phyloP scores from a whole-genome alignment of 106 monocot species.

The Platanthera zijinensis region DNA sequence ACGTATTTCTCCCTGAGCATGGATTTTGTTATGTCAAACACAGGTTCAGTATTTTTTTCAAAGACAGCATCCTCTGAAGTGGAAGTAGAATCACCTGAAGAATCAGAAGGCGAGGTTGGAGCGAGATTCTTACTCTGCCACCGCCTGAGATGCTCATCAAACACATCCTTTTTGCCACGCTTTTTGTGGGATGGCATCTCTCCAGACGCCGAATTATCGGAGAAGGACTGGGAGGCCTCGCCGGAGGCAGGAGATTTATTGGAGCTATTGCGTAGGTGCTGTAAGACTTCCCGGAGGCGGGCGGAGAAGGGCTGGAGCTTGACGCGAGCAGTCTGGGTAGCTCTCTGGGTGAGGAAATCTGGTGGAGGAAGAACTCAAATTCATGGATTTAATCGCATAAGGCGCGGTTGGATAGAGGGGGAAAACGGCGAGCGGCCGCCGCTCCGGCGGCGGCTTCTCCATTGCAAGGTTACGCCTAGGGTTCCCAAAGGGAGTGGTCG shows the following conservation, averaged over 20 bases:
- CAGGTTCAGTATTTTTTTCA: slow-evolving; percentile 36
- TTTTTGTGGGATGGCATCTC: slow-evolving; percentile 7
- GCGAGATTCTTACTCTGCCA: background rate
- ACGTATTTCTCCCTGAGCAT: slow-evolving; percentile 50
- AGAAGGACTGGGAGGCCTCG: background rate
- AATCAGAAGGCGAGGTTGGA: background rate
- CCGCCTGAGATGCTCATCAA: slow-evolving; percentile 23
- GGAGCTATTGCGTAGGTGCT: slow-evolving; percentile 8
- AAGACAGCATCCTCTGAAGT: slow-evolving; percentile 38
- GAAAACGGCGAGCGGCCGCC: slow-evolving; percentile 21
- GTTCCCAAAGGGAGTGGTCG: too few species aligned
- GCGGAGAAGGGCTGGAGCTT: slow-evolving; percentile 37
- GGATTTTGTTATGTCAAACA: slow-evolving; percentile 59
- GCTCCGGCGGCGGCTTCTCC: slow-evolving; percentile 19
- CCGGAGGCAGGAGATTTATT: background rate
- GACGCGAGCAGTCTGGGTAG: slow-evolving; percentile 36
- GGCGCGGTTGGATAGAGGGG: slow-evolving; percentile 7
- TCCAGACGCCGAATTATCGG: background rate
- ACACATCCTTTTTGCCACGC: slow-evolving; percentile 1
- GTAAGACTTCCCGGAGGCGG: slow-evolving; percentile 21
- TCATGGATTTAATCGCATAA: slow-evolving; percentile 25
- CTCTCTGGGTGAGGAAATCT: slow-evolving; percentile 16
- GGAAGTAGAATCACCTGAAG: slow-evolving; percentile 19
- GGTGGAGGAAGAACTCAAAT: slow-evolving; percentile 5
- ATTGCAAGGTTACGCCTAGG: background rate